phyloP scores from a whole-genome alignment of 2,329 filamentous ascomycete genomes.

The Xylaria sp. region DNA sequence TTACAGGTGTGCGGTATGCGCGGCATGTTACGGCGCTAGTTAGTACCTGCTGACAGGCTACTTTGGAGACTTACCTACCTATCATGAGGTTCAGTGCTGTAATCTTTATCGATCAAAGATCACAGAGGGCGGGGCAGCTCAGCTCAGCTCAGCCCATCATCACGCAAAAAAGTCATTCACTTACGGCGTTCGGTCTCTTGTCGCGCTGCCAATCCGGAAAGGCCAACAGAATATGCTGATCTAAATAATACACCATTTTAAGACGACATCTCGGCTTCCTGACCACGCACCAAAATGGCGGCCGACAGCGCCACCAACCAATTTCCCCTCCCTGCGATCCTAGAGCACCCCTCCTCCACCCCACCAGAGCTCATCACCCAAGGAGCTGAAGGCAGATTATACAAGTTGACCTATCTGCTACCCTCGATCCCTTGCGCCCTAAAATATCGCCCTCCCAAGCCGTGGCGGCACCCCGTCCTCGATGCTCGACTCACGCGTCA shows the following conservation, averaged over 20 bases:
- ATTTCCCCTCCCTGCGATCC: conserved; percentile 71
- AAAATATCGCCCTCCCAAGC: conserved; percentile 91
- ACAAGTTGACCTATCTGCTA: conserved; percentile 82
- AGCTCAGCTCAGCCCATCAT: conserved; percentile 9
- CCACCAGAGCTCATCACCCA: conserved; percentile 81
- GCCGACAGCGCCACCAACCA: conserved; percentile 28
- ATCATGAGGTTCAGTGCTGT: background rate
- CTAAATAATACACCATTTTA: background rate
- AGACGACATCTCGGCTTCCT: background rate
- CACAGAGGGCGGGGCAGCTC: conserved; percentile 24
- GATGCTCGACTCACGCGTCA: conserved; percentile 88
- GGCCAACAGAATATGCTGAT: background rate
- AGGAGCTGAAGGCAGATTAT: conserved; percentile 95
- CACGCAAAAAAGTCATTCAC: conserved; percentile 12
- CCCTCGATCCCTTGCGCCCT: conserved; percentile 77
- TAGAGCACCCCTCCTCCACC: conserved; percentile 69
- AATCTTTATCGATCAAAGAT: background rate
- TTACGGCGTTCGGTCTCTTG: background rate
- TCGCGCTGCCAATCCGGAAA: background rate
- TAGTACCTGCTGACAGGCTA: background rate
- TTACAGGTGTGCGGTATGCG: no score
- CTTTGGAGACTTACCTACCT: background rate
- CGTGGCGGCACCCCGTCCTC: conserved; percentile 90
- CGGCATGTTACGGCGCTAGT: background rate
- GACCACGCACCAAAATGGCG: conserved; percentile 28